A percentile compares a stretch with the other conserved stretches of the same genome.
These are phyloP conservation scores for Ananas comosus DNA, from an alignment of 176 grass and related monocot species.

Conservation along the genomic window DNA sequence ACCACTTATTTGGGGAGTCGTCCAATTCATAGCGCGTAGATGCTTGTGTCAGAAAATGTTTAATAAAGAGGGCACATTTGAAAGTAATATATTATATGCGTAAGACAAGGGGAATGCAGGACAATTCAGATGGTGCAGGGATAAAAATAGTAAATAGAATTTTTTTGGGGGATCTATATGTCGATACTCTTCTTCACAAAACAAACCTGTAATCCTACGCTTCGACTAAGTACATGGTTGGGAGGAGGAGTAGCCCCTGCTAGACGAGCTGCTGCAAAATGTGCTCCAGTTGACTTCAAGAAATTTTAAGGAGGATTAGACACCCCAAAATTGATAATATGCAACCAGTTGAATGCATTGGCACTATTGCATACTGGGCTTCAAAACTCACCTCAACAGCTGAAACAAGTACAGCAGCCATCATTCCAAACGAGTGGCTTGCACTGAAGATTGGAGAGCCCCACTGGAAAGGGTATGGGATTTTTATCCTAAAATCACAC, in stretches of 20 bases:
- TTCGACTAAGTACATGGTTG: constrained; percentile 68
- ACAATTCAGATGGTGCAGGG: too few relatives aligned
- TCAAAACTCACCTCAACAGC: constrained; percentile 57
- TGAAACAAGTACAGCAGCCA: constrained; percentile 97
- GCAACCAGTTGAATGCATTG: background rate
- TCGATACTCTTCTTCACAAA: background rate
- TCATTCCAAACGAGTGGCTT: constrained; percentile 96
- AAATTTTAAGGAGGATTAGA: constrained; percentile 10
- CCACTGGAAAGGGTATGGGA: constrained; percentile 95
- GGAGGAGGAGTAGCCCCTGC: constrained; percentile 93
- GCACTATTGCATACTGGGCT: background rate
- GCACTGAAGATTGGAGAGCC: constrained; percentile 84
- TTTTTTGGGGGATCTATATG: too few relatives aligned
- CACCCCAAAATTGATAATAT: background rate
- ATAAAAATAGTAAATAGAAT: too few relatives aligned
- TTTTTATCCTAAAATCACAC: constrained; percentile 67
- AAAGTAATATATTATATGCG: background rate
- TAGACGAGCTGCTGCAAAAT: constrained; percentile 82
- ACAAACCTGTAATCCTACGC: constrained; percentile 78
- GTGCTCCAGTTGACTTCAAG: constrained; percentile 82
- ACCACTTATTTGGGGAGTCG: too few relatives aligned
- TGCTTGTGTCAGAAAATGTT: too few relatives aligned
- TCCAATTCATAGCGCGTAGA: too few relatives aligned
- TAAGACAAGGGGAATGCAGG: background rate
- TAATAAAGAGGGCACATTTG: too few relatives aligned